phyloP scores from a whole-genome alignment of 2,329 filamentous ascomycete species.

The Colletotrichum incanum region DNA sequence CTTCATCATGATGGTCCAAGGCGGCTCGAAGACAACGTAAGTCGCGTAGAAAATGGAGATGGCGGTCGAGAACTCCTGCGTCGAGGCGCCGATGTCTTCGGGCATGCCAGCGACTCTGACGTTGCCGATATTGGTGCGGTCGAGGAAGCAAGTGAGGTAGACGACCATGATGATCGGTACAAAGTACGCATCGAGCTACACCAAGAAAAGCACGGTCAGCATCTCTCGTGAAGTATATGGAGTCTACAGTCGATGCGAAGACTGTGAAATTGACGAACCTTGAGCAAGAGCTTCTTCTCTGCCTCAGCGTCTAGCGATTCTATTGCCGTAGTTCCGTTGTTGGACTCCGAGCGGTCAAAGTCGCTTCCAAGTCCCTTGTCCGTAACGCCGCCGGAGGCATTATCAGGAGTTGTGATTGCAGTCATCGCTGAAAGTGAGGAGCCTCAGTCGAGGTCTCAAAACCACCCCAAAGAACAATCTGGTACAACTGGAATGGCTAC shows the following conservation, averaged over 20 bases:
- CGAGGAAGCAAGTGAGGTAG: conserved; percentile 69
- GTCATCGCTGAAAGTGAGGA: conserved; percentile 9
- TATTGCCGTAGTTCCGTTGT: conserved; percentile 29
- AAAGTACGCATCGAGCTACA: conserved; percentile 50
- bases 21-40: conserved; percentile 62
- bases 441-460: not conserved
- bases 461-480: no score
- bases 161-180: conserved; percentile 67
- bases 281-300: conserved; percentile 51
- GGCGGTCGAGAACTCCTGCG: conserved; percentile 60
- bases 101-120: conserved; percentile 64
- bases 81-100: conserved; percentile 58
- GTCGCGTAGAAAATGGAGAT: conserved; percentile 64
- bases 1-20: conserved; percentile 52
- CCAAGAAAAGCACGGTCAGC: not conserved
- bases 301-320: conserved; percentile 49
- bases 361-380: conserved; percentile 33
- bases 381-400: conserved; percentile 17
- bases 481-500: not conserved
- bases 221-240: not conserved
- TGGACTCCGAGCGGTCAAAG: conserved; percentile 37
- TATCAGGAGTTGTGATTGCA: conserved; percentile 13
- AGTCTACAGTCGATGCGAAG: not conserved
- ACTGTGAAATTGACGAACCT: conserved; percentile 29
- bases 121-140: conserved; percentile 69